Conservation (phyloP, 2,329 filamentous ascomycete species). For the Cladosporium sphaerospermum region DNA sequence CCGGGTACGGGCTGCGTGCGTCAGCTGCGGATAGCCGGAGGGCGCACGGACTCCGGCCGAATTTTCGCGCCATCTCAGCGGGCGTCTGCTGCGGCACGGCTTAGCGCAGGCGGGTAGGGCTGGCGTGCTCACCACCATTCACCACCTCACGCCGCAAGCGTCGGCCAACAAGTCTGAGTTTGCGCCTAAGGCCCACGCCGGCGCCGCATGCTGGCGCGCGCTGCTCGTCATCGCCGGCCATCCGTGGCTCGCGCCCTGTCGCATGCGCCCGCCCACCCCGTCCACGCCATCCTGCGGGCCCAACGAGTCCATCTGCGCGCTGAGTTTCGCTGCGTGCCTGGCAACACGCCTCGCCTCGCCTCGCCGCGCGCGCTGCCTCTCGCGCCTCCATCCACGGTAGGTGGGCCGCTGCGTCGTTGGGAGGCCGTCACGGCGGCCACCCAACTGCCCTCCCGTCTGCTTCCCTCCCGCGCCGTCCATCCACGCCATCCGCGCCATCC, state of each 20-base stretch:
- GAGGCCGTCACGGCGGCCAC: not conserved
- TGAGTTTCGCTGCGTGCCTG: slow-evolving; percentile 6
- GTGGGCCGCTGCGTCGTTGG: slow-evolving; percentile 7
- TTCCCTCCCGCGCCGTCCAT: slow-evolving; percentile 1
- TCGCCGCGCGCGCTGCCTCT: not conserved
- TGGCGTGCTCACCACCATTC: not conserved
- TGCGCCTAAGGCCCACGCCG: slow-evolving; percentile 5
- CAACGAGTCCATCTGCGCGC: slow-evolving; percentile 4
- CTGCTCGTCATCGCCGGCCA: slow-evolving; percentile 9
- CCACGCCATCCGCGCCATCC: not conserved
- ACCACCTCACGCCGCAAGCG: slow-evolving; percentile 1
- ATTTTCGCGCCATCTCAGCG: slow-evolving; percentile 2
- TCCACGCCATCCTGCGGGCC: not conserved
- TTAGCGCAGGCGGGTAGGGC: not conserved
- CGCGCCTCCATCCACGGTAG: not conserved
- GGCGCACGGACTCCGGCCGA: not conserved
- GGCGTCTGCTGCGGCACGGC: not conserved
- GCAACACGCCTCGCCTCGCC: slow-evolving; percentile 4
- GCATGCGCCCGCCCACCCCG: not conserved
- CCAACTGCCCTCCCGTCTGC: not conserved
- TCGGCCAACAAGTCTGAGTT: slow-evolving; percentile 11
- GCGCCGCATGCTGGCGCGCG: slow-evolving; percentile 6
- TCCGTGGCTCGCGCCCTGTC: slow-evolving; percentile 3
- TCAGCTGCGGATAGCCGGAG: too few species aligned
- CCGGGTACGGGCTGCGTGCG: not conserved